Conservation (phyloP, 192 early-diverging fungal species). For the Linnemannia hyalina region DNA sequence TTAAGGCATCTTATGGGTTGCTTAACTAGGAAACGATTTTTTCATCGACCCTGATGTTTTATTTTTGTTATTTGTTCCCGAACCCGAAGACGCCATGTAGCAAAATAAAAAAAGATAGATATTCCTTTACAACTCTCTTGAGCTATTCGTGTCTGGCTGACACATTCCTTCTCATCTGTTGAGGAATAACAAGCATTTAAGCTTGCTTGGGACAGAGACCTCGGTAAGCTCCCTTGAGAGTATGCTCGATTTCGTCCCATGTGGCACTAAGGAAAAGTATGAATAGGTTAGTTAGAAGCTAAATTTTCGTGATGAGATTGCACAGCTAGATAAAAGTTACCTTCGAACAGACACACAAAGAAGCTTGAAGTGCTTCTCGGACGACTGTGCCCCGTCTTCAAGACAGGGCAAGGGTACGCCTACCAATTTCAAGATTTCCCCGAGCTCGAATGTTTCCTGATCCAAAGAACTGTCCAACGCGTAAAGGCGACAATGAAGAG, state of each 20-base stretch:
- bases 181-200: neutral
- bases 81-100: too few relatives aligned
- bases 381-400: neutral
- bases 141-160: neutral
- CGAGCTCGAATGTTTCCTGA: conserved; percentile 13
- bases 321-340: neutral
- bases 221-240: conserved; percentile 5
- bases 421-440: conserved; percentile 12
- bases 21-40: neutral
- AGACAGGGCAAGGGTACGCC: neutral
- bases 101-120: too few relatives aligned
- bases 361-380: neutral
- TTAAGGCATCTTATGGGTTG: conserved; percentile 28
- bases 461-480: conserved; percentile 15
- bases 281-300: neutral
- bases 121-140: neutral
- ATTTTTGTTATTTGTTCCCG: neutral
- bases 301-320: too few relatives aligned
- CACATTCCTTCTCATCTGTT: neutral
- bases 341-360: conserved; percentile 16
- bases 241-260: conserved; percentile 18
- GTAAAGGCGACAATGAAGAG: conserved; percentile 19
- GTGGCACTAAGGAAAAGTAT: conserved; percentile 17
- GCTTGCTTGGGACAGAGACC: neutral
- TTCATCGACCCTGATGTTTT: neutral